Evolutionary conservation across 2,329 filamentous ascomycete species (phyloP).

Genomic region (Trichoderma asperellum): DNA sequence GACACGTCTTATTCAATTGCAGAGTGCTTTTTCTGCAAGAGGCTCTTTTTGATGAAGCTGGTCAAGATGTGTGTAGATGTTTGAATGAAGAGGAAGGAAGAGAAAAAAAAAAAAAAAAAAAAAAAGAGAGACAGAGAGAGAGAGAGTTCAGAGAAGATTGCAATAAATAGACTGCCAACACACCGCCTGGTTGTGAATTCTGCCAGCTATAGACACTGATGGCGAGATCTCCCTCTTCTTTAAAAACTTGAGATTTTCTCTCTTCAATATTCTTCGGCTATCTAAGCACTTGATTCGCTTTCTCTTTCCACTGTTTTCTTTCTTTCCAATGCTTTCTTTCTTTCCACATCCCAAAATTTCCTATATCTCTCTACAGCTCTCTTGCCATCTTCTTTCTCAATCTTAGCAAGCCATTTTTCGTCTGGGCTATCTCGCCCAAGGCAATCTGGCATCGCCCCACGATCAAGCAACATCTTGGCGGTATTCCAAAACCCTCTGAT

Average conservation of each 20-base stretch:
- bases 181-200: background rate
- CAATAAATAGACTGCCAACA: background rate
- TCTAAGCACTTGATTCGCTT: background rate
- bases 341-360: constrained; percentile 22
- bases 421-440: background rate
- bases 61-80: background rate
- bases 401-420: background rate
- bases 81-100: background rate
- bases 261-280: background rate
- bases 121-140: no score
- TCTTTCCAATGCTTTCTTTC: background rate
- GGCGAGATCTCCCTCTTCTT: background rate
- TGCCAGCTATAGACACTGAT: background rate
- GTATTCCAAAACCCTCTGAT: constrained; percentile 13
- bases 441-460: constrained; percentile 24
- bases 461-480: constrained; percentile 24
- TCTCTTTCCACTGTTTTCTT: background rate
- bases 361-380: constrained; percentile 4
- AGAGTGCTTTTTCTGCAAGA: background rate
- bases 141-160: background rate
- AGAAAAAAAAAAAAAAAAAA: background rate
- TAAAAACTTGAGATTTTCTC: no score
- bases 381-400: background rate
- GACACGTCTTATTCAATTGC: background rate
- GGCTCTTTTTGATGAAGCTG: background rate